Base-by-base conservation (phyloP, 305 asterid species). In the Fraxinus latifolia region DNA sequence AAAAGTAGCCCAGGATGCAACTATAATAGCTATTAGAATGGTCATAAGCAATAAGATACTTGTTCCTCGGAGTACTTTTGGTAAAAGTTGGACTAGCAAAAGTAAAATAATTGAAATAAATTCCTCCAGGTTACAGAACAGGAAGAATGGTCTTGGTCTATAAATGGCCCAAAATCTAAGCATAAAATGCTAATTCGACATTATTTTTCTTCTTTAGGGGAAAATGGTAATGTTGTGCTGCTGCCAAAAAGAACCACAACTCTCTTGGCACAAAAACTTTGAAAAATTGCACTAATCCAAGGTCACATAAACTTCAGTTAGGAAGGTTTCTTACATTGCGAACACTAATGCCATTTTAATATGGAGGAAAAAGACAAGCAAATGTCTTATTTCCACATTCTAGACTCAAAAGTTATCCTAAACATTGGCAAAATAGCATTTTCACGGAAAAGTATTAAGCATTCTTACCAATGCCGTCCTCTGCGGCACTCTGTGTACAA, bases 401-500 rank as follows among this genome's bases (percentile, higher is more conserved):
- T 60, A 53, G 27, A 23, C 76, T 39, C n/a, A 60, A 29, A 76
- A 76, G 68, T 37, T 62, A 32, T n/a, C 6, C 76, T 15, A 55
- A 70, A 53, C 76, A 55, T 23, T 33, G 80, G 80, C 78, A 21
- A 34, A 72, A 78, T 17, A 77, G 32, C 60, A 79, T 74, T 86
- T 76, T 79, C 53, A 60, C 21, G 65, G 8, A 17, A 77, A 80
- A 50, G 31, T 58, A 60, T 78, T 79, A 42, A 76, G 81, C 73
- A 78, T 74, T 75, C 89, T 85, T 93, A 96, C 99, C 98, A 83
- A 96, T 94, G 79, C 98, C 97, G 86, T 93, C 98, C 92, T 96
- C 99, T 8, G 99, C 97, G 44, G 99, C 98, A 85, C 99, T 94
- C 86, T 96, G 99, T 31, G 99, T 96, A 81, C 99, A 96, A 86